Evolutionary conservation across 257 asterid genomes (phyloP).

Genomic region (Lantana camara): DNA sequence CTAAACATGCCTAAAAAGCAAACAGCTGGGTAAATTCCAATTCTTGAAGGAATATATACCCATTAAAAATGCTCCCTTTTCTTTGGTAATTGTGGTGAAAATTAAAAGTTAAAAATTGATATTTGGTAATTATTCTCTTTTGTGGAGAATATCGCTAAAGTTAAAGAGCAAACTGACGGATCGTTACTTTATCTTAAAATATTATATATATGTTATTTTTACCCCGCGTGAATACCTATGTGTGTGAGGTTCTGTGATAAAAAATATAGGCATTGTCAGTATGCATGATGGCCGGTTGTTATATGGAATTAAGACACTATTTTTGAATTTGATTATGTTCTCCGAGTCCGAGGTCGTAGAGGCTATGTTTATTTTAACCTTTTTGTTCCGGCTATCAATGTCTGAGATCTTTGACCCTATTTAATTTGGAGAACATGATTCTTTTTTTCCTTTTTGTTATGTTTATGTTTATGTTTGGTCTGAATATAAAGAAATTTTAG

Average conservation of each 20-base stretch:
- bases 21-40: slow-evolving; percentile 14
- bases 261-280: slow-evolving; percentile 19
- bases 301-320: not conserved
- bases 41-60: slow-evolving; percentile 36
- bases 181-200: slow-evolving; percentile 36
- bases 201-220: not conserved
- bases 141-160: slow-evolving; percentile 37
- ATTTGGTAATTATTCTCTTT: not conserved
- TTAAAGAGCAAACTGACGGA: slow-evolving; percentile 37
- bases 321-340: slow-evolving; percentile 19
- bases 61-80: slow-evolving; percentile 22
- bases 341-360: slow-evolving; percentile 27
- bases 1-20: slow-evolving; percentile 35
- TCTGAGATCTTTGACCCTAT: slow-evolving; percentile 21
- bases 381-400: slow-evolving; percentile 3
- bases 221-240: not conserved
- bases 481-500: no score
- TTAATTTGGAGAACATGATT: no score
- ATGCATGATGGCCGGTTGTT: slow-evolving; percentile 32
- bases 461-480: no score
- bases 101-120: slow-evolving; percentile 5
- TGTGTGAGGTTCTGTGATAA: not conserved
- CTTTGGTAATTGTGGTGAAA: slow-evolving; percentile 39
- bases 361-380: slow-evolving; percentile 18
- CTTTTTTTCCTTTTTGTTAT: not conserved